These are phyloP conservation scores for Boletus semigastroideus DNA, from an alignment of 1,284 basidiomycete genomes.

Conservation along the genomic window DNA sequence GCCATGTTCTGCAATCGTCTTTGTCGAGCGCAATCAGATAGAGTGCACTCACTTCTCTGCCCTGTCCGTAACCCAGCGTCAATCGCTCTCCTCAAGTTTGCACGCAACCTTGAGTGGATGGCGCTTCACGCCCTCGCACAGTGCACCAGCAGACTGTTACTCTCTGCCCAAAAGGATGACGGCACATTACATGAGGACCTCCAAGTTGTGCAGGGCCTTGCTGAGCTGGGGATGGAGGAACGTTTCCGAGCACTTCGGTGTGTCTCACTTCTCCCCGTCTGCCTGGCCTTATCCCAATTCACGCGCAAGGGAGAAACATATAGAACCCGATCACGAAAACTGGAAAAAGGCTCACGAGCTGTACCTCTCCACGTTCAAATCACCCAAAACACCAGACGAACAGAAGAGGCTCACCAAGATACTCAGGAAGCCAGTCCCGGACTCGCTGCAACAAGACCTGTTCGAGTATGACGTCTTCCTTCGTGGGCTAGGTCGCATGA, in stretches of 20 bases:
- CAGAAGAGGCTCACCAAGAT: constrained; percentile 58
- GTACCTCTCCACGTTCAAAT: constrained; percentile 58
- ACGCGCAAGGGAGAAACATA: constrained; percentile 21
- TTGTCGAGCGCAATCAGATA: constrained; percentile 61
- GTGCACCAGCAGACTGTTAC: constrained; percentile 61
- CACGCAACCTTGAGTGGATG: constrained; percentile 64
- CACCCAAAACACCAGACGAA: constrained; percentile 46
- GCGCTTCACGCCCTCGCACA: constrained; percentile 72
- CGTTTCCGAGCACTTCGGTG: constrained; percentile 55
- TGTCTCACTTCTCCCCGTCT: constrained; percentile 24
- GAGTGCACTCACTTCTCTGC: constrained; percentile 74
- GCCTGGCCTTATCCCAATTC: neutral
- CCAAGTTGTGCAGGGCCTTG: constrained; percentile 50
- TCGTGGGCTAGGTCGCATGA: constrained; percentile 76
- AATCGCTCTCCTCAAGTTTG: constrained; percentile 58
- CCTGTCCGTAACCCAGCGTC: constrained; percentile 70
- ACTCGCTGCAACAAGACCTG: constrained; percentile 54
- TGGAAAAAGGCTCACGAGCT: constrained; percentile 65
- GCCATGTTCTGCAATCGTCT: constrained; percentile 79
- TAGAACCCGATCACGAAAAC: constrained; percentile 55
- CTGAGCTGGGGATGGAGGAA: constrained; percentile 67
- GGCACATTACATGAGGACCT: constrained; percentile 47
- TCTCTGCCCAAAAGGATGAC: constrained; percentile 52
- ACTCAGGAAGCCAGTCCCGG: constrained; percentile 54
- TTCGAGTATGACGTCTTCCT: constrained; percentile 78